phyloP scores from a whole-genome alignment of 306 rosid species.

The Glycine soja region DNA sequence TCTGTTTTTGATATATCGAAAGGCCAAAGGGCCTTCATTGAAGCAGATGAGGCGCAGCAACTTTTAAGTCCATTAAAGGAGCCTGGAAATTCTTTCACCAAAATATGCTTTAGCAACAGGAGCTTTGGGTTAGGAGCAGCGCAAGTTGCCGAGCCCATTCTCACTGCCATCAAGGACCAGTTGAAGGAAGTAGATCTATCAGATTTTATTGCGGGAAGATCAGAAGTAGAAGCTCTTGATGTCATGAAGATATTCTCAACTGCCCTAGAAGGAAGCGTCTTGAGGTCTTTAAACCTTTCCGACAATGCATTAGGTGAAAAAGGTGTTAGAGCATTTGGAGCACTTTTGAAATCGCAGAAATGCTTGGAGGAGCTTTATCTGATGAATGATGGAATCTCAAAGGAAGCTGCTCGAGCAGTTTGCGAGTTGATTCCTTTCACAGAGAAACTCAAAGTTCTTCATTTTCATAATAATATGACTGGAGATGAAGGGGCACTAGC shows the following conservation, averaged over 20 bases:
- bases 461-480: slow-evolving; percentile 88
- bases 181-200: slow-evolving; percentile 84
- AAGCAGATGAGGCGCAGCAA: slow-evolving; percentile 79
- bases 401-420: slow-evolving; percentile 87
- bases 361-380: slow-evolving; percentile 82
- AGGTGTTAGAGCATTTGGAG: slow-evolving; percentile 86
- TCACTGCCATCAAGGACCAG: slow-evolving; percentile 70
- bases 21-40: slow-evolving; percentile 75
- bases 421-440: slow-evolving; percentile 82
- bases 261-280: slow-evolving; percentile 72
- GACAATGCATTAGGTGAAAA: slow-evolving; percentile 94
- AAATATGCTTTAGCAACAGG: slow-evolving; percentile 93
- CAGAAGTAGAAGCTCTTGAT: slow-evolving; percentile 80
- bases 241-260: slow-evolving; percentile 81
- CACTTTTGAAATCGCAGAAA: slow-evolving; percentile 78
- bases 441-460: slow-evolving; percentile 78
- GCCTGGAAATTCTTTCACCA: slow-evolving; percentile 75
- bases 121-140: slow-evolving; percentile 87
- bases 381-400: slow-evolving; percentile 88
- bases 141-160: slow-evolving; percentile 70
- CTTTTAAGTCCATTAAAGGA: slow-evolving; percentile 77
- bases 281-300: slow-evolving; percentile 80
- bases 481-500: slow-evolving; percentile 87
- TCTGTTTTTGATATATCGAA: slow-evolving; percentile 83
- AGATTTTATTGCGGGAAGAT: slow-evolving; percentile 89